A percentile compares a stretch with the other conserved stretches of the same genome.
Conservation (phyloP, 108 stramenopile species). For the Skeletonema potamos region DNA sequence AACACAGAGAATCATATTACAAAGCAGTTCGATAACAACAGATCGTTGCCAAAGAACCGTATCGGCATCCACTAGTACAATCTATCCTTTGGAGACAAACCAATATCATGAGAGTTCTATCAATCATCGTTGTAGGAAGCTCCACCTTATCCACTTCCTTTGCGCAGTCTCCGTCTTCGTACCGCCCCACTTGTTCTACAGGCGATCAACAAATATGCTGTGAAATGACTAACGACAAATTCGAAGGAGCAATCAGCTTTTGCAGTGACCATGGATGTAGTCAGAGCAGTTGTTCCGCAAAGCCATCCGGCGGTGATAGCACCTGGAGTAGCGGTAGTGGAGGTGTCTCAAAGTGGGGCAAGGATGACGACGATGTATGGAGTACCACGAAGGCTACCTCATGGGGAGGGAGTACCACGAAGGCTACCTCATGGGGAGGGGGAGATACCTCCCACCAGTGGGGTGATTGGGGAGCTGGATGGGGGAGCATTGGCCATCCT, state of each 20-base stretch:
- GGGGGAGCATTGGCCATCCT: background rate
- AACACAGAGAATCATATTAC: no score
- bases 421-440: background rate
- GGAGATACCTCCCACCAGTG: background rate
- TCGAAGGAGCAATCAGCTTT: background rate
- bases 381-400: background rate
- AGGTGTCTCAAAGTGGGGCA: background rate
- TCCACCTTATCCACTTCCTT: background rate
- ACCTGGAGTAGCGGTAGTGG: background rate
- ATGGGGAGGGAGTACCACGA: background rate
- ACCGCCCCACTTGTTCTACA: background rate
- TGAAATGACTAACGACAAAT: background rate
- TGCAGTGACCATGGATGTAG: background rate
- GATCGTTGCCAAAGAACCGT: no score
- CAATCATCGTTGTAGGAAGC: background rate
- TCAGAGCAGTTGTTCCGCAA: background rate
- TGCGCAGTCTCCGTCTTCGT: background rate
- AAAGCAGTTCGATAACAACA: no score
- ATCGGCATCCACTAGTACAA: no score
- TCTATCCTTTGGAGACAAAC: no score
- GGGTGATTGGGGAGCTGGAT: background rate
- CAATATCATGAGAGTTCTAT: background rate
- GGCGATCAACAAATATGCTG: background rate
- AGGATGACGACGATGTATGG: background rate
- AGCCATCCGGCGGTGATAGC: background rate